A percentile compares a stretch with the other conserved stretches of the same genome.
phyloP scores from a whole-genome alignment of 2,329 filamentous ascomycete species.

The Hypomyces perniciosus region DNA sequence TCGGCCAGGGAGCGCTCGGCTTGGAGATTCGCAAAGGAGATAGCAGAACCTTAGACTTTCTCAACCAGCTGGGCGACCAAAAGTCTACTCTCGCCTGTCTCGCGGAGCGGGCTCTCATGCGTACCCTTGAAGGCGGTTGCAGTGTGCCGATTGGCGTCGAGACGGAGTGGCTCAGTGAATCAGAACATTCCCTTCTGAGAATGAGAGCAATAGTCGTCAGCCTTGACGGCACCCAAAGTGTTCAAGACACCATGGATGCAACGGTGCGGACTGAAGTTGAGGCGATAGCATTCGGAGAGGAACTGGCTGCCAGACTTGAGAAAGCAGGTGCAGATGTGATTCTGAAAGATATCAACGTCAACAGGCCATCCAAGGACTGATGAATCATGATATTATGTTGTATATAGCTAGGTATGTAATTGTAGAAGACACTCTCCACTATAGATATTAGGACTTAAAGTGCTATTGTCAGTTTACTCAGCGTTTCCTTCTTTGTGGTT shows the following conservation, averaged over 20 bases:
- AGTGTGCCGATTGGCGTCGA: conserved; percentile 7
- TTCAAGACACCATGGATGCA: conserved; percentile 5
- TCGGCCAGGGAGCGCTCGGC: conserved; percentile 7
- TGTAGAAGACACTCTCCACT: too few species aligned
- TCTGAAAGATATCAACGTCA: conserved; percentile 5
- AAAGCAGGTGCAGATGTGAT: conserved; percentile 1
- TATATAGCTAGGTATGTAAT: neutral
- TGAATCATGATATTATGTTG: neutral
- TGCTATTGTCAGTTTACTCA: too few species aligned
- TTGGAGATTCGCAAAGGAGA: conserved; percentile 10
- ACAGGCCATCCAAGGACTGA: conserved; percentile 5
- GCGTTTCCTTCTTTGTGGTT: too few species aligned
- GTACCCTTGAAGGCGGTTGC: conserved; percentile 5
- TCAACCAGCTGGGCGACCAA: neutral
- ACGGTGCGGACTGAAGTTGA: neutral
- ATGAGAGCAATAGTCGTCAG: conserved; percentile 10
- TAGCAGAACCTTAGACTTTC: neutral
- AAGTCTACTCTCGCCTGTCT: conserved; percentile 8
- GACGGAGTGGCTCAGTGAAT: conserved; percentile 5
- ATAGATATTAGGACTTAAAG: too few species aligned
- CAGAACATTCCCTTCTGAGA: neutral
- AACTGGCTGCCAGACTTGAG: conserved; percentile 7
- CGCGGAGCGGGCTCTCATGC: conserved; percentile 5
- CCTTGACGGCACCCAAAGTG: conserved; percentile 2
- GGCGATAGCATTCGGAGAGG: neutral